These are phyloP conservation scores for Candida hungchunana DNA, from an alignment of 805 yeast species.

Conservation along the genomic window DNA sequence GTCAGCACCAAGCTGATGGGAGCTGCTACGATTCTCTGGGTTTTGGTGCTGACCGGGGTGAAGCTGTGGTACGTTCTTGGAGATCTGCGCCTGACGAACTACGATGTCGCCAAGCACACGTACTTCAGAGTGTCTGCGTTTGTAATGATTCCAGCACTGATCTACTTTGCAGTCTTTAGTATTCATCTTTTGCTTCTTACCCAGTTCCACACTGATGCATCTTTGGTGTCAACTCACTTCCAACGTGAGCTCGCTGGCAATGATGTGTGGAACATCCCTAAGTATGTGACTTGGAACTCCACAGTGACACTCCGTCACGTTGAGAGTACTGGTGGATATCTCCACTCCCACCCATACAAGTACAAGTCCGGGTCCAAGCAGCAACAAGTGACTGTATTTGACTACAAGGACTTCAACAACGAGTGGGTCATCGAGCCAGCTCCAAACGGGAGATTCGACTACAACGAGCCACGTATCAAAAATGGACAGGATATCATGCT, in stretches of 20 bases:
- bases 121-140: slow-evolving; percentile 37
- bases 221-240: slow-evolving; percentile 63
- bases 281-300: slow-evolving; percentile 71
- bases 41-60: slow-evolving; percentile 40
- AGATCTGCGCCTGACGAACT: slow-evolving; percentile 49
- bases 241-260: slow-evolving; percentile 49
- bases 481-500: slow-evolving; percentile 48
- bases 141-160: slow-evolving; percentile 48
- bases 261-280: slow-evolving; percentile 44
- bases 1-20: slow-evolving; percentile 72
- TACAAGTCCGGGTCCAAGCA: slow-evolving; percentile 66
- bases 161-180: slow-evolving; percentile 55
- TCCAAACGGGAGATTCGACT: slow-evolving; percentile 19
- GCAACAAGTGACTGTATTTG: slow-evolving; percentile 77
- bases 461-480: slow-evolving; percentile 30
- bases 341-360: slow-evolving; percentile 68
- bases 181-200: slow-evolving; percentile 49
- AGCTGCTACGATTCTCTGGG: slow-evolving; percentile 61
- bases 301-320: slow-evolving; percentile 67
- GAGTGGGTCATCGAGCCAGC: slow-evolving; percentile 64
- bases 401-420: slow-evolving; percentile 57
- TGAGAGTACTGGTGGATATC: slow-evolving; percentile 66
- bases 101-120: slow-evolving; percentile 37
- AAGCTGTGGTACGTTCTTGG: slow-evolving; percentile 66
- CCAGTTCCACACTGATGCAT: slow-evolving; percentile 50